phyloP scores from a whole-genome alignment of 441 rosid genomes.

The Sinapis alba region DNA sequence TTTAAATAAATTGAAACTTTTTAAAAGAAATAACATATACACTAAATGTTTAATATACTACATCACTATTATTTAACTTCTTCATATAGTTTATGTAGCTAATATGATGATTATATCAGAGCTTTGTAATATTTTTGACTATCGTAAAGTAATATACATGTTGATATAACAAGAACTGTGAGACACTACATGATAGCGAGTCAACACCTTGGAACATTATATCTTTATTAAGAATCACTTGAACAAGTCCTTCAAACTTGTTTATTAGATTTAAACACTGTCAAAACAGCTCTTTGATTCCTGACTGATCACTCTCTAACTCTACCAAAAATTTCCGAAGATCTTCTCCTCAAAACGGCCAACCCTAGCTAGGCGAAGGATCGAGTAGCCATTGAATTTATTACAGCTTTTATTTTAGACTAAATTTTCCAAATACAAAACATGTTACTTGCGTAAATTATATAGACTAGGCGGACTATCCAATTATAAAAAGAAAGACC shows the following conservation, averaged over 20 bases:
- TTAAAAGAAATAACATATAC: too few species aligned
- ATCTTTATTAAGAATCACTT: background rate
- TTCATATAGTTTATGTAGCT: too few species aligned
- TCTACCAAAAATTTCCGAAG: background rate
- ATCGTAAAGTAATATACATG: too few species aligned
- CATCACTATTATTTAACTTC: too few species aligned
- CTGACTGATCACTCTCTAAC: background rate
- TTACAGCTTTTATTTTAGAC: background rate
- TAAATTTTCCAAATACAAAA: background rate
- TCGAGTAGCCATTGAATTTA: background rate
- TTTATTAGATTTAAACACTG: background rate
- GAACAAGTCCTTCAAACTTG: background rate
- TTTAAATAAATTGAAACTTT: too few species aligned
- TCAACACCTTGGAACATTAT: too few species aligned
- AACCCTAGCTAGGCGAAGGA: background rate
- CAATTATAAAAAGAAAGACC: background rate
- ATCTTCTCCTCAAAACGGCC: background rate
- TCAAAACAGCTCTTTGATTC: background rate
- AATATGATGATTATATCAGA: too few species aligned
- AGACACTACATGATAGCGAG: too few species aligned
- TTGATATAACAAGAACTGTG: too few species aligned
- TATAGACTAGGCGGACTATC: background rate
- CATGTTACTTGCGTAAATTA: background rate
- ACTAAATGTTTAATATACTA: too few species aligned
- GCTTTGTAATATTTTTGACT: too few species aligned